Base-by-base conservation (phyloP, 306 rosid genomes). In the Fragaria vesca region DNA sequence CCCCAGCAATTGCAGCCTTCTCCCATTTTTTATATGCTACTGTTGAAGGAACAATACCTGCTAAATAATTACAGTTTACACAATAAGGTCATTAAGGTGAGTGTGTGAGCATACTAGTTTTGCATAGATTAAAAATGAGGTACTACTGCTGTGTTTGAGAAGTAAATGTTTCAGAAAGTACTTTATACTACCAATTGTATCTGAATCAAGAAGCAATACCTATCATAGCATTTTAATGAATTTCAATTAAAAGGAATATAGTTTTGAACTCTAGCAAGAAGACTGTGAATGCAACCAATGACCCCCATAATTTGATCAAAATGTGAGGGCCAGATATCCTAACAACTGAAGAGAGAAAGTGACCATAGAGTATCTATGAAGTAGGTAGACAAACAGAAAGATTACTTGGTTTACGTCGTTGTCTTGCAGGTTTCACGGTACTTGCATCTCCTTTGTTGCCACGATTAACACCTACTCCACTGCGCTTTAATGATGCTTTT, bases 1-100 rank as follows among this genome's bases (percentile, higher is more conserved):
- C 99, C 66, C 99, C 99, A 67, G 97, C 99, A 71, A 95, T 93
- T 73, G 99, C 99, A 73, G 97, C 99, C 81, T 93, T 93, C 86
- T 95, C 99, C 99, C 99, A 95, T 83, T 93, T 92, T 85, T 78
- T 93, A 88, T 91, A 91, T 9, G 99, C 96, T 71, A 97, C 93
- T 43, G 97, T 93, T 43, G 96, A 74, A 30, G 97, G 87, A 79
- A 46, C 73, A 65, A 82, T 70, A 58, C 91, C 97, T 86, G 85
- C 83, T 75, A 76, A 72, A 43, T 62, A 70, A 69, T 58, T 57
- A 63, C 75, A 72, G 26, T 47, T 73, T 40, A 40, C 55, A 43
- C 21, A 46, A 12, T 38, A 38, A 38, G 42, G 42, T 38, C 42
- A 38, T 1, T 40, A 12, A 13, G 42, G 42, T 21, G 20, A 50